Evolutionary conservation across 805 yeast genomes (phyloP).

Genomic region (Brettanomyces nanus): DNA sequence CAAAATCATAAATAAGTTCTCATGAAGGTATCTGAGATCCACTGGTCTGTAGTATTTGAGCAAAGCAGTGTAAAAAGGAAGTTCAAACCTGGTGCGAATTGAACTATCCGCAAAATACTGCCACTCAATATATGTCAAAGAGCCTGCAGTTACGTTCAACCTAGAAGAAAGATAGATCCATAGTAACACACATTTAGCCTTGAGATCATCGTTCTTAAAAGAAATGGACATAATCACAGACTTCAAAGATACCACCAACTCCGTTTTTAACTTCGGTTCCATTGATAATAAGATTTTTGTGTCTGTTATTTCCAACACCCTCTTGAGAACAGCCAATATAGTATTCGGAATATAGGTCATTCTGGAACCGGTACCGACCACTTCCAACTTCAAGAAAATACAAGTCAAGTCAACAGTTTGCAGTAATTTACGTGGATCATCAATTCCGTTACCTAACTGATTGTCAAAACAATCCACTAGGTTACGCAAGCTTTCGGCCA

Average conservation of each 20-base stretch:
- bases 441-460: neutral
- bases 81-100: slow-evolving; percentile 14
- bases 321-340: slow-evolving; percentile 6
- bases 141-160: slow-evolving; percentile 12
- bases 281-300: neutral
- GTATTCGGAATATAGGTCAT: slow-evolving; percentile 4
- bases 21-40: slow-evolving; percentile 5
- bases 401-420: slow-evolving; percentile 6
- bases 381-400: slow-evolving; percentile 9
- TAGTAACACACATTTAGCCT: slow-evolving; percentile 9
- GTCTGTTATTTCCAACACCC: slow-evolving; percentile 3
- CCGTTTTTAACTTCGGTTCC: slow-evolving; percentile 9
- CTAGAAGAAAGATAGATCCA: slow-evolving; percentile 16
- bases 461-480: slow-evolving; percentile 1
- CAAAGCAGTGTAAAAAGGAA: slow-evolving; percentile 17
- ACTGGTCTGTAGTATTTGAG: slow-evolving; percentile 11
- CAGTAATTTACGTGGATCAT: neutral
- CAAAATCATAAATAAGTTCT: slow-evolving; percentile 10
- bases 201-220: slow-evolving; percentile 9
- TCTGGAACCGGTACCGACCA: slow-evolving; percentile 6
- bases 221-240: slow-evolving; percentile 10
- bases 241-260: slow-evolving; percentile 12
- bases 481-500: neutral
- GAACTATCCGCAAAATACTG: slow-evolving; percentile 16
- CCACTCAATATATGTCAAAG: slow-evolving; percentile 24